These are phyloP conservation scores for Chaetomiaceae sp. DNA, from an alignment of 2,329 filamentous ascomycete species.

Conservation along the genomic window DNA sequence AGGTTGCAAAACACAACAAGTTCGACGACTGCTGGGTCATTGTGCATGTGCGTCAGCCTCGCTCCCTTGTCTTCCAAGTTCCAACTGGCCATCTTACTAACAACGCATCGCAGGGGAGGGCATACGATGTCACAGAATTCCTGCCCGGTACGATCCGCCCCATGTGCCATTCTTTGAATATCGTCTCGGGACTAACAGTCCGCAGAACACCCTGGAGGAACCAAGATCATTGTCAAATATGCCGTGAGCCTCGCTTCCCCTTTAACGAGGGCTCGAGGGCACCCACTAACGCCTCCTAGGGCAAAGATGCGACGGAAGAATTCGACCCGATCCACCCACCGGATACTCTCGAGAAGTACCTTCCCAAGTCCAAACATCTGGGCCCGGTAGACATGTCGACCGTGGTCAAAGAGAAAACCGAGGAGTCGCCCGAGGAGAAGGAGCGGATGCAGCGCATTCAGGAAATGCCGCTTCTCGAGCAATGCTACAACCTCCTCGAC, in stretches of 20 bases:
- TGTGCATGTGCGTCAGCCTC: slow-evolving; percentile 56
- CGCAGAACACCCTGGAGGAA: slow-evolving; percentile 78
- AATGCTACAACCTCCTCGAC: slow-evolving; percentile 92
- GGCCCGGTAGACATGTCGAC: slow-evolving; percentile 86
- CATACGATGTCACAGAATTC: slow-evolving; percentile 87
- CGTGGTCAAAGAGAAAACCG: slow-evolving; percentile 62
- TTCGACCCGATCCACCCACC: slow-evolving; percentile 86
- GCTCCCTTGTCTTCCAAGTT: too few relatives aligned
- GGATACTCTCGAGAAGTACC: slow-evolving; percentile 81
- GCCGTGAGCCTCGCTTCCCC: slow-evolving; percentile 46
- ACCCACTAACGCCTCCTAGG: slow-evolving; percentile 38
- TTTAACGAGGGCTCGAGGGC: neutral
- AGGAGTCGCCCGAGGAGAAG: slow-evolving; percentile 55
- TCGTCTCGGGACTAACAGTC: slow-evolving; percentile 33
- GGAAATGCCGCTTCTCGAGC: slow-evolving; percentile 72
- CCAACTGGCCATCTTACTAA: neutral
- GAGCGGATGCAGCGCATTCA: slow-evolving; percentile 70
- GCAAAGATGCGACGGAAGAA: slow-evolving; percentile 88
- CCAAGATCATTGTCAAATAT: slow-evolving; percentile 94
- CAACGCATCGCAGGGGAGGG: slow-evolving; percentile 56
- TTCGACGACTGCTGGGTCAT: slow-evolving; percentile 89
- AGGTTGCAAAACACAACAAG: slow-evolving; percentile 67
- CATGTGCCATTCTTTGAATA: slow-evolving; percentile 57
- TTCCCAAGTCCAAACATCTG: slow-evolving; percentile 79
- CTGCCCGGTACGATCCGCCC: slow-evolving; percentile 57